These are phyloP conservation scores for Chenopodium quinoa DNA, from an alignment of 148 eudicot species.

Conservation along the genomic window DNA sequence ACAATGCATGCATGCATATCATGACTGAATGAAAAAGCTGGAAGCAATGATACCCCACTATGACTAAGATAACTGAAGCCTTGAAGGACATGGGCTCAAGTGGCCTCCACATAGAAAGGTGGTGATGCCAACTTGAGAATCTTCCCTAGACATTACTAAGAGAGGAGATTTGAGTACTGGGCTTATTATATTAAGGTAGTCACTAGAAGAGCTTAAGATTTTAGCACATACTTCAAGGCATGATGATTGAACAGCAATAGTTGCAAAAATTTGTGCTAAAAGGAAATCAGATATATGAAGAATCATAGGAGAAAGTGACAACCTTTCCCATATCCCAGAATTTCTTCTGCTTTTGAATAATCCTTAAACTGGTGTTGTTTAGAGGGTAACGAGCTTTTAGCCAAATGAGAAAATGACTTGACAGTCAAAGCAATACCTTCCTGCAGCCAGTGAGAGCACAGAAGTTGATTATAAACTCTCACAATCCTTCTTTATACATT, in stretches of 20 bases:
- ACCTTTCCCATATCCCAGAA: constrained; percentile 87
- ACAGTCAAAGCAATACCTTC: constrained; percentile 64
- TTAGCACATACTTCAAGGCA: not conserved
- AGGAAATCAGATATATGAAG: not conserved
- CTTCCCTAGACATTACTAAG: not conserved
- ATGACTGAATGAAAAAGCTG: not conserved
- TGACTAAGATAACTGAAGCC: not conserved
- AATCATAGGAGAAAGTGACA: constrained; percentile 14
- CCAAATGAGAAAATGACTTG: constrained; percentile 63
- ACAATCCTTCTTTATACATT: not conserved
- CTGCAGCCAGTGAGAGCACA: constrained; percentile 46
- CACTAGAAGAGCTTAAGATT: not conserved
- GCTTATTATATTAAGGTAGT: not conserved
- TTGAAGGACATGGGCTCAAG: not conserved
- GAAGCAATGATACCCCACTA: not conserved
- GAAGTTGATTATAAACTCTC: not conserved
- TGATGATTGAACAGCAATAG: not conserved
- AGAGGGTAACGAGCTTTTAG: constrained; percentile 37
- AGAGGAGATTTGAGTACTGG: not conserved
- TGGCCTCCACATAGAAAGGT: not conserved
- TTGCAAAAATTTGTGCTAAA: not conserved
- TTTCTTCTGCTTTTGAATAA: constrained; percentile 63
- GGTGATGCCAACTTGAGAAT: not conserved
- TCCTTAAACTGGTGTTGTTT: constrained; percentile 38
- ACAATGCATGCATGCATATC: not conserved